Conservation (phyloP, 305 asterid species). For the Solanum hybrid region DNA sequence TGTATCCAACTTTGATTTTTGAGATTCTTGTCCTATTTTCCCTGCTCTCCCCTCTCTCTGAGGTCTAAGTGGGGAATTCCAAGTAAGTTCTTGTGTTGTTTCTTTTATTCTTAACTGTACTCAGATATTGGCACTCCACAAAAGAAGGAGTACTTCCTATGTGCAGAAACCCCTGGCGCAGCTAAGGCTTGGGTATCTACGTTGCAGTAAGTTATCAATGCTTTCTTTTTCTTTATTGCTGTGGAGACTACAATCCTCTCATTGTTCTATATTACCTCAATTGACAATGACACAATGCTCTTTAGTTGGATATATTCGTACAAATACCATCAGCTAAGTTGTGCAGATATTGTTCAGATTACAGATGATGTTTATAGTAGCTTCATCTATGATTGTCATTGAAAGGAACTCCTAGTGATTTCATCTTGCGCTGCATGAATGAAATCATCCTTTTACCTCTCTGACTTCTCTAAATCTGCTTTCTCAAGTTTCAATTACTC, state of each 20-base stretch:
- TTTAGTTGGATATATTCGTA: background rate
- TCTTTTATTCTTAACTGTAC: conserved; percentile 38
- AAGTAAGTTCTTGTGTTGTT: background rate
- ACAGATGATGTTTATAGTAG: background rate
- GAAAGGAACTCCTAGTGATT: background rate
- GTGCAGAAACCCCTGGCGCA: conserved; percentile 98
- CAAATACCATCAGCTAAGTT: background rate
- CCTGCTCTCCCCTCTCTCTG: background rate
- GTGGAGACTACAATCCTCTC: background rate
- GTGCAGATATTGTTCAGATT: background rate
- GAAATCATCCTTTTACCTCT: background rate
- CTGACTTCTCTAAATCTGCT: background rate
- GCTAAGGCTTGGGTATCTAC: conserved; percentile 98
- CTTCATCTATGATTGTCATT: background rate
- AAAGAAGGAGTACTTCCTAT: conserved; percentile 84
- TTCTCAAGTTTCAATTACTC: background rate
- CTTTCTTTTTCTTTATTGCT: conserved; percentile 11
- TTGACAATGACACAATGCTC: background rate
- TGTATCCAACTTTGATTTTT: conserved; percentile 62
- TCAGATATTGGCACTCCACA: conserved; percentile 98
- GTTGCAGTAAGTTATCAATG: conserved; percentile 66
- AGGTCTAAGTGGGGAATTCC: background rate
- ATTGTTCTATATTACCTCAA: background rate
- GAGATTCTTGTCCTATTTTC: background rate
- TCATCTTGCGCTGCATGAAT: background rate